Evolutionary conservation across 768 basidiomycete species (phyloP), one percentile per base, ranked within the genome.

Genomic region (Mycena haematopus): DNA sequence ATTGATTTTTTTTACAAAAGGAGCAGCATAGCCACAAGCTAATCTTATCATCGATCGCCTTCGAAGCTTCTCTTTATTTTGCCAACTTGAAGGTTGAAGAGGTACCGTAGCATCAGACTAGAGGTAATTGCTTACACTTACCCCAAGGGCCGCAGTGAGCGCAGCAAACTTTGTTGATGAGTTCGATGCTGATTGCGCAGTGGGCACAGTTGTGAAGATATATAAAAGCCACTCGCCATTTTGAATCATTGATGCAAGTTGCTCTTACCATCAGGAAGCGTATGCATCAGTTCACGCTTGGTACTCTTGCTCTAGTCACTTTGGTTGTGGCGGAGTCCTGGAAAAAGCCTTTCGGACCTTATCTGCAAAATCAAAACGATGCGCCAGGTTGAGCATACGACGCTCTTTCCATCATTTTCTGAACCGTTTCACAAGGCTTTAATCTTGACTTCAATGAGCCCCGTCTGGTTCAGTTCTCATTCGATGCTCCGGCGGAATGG

Each of bases 391-490:
- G 14, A 13, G 15, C 36, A 17, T 4, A 15, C 36, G 17, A 38
- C 13, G 36, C 36, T 17, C 15, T 38, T 6, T 38, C 14, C 6
- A 38, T 15, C 6, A 1, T 19, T 38, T 38, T 17, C 36, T 17
- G 6, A 49, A 38, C 6, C 13, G 44, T 17, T 31, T 29, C 17
- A 9, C 38, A 76, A 33, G 84, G 84, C 29, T 83, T 82, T 73
- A 75, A 77, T 65, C 73, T 87, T 55, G 80, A 88, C 72, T 74
- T 87, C 42, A 71, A 79, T 31, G 84, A 78, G 52, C 74, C 76
- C 55, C 79, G 87, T 31, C 74, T 87, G 47, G 83, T 89, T 22
- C 82, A 86, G 68, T 76, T 88, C 68, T 62, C 57, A 1, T 77
- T 79, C 49, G 83, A 45, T 25, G 29, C 72, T 72, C 68, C 71